These are phyloP conservation scores for Eragrostis tef DNA, from an alignment of 202 grass and related monocot genomes.

Conservation along the genomic window DNA sequence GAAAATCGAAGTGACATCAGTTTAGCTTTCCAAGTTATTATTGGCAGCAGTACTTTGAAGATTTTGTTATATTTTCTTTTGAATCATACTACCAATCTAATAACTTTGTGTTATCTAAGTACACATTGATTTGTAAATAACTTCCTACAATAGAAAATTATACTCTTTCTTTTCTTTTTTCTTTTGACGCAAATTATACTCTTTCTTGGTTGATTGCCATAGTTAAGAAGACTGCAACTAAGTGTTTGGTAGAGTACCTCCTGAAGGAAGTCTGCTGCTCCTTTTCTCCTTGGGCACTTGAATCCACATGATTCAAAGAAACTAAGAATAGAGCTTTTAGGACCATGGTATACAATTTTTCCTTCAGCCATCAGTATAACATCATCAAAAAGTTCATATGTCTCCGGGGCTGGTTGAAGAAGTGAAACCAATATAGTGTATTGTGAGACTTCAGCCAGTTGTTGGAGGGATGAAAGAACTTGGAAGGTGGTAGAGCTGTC, in stretches of 20 bases:
- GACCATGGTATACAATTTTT: constrained; percentile 72
- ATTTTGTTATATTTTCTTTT: no score
- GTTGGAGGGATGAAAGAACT: constrained; percentile 77
- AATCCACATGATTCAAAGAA: constrained; percentile 83
- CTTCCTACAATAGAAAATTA: neutral
- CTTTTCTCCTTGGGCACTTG: constrained; percentile 82
- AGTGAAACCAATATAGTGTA: constrained; percentile 80
- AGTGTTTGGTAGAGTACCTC: constrained; percentile 56
- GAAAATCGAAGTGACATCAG: no score
- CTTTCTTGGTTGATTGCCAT: neutral
- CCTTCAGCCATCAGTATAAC: constrained; percentile 89
- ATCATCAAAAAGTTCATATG: constrained; percentile 87
- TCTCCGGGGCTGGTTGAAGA: constrained; percentile 86
- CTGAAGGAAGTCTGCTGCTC: constrained; percentile 76
- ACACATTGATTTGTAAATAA: neutral
- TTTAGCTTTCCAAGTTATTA: no score
- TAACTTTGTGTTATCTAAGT: neutral
- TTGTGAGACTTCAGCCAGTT: constrained; percentile 68
- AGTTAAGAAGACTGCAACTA: neutral
- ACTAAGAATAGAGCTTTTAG: constrained; percentile 54
- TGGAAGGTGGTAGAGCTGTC: constrained; percentile 87
- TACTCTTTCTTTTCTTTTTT: neutral
- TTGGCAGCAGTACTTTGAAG: no score
- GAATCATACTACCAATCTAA: neutral
- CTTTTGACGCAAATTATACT: no score